Percentiles rank a stretch among this genome's conserved stretches.
Conservation (phyloP, 139 green algal species). For the Pedinophyceae sp. region DNA sequence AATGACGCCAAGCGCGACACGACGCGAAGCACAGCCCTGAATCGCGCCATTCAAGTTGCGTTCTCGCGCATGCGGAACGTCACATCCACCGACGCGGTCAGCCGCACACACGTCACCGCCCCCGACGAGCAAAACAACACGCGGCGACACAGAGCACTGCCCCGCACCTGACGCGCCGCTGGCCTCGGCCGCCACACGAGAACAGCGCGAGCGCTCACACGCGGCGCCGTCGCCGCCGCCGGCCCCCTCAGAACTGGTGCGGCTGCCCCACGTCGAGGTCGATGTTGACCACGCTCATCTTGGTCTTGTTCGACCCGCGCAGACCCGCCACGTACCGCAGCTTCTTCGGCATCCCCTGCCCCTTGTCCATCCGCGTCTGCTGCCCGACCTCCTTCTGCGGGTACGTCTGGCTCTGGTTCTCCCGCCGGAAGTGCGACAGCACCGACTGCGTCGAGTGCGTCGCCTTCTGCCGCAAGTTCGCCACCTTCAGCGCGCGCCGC, state of each 20-base stretch:
- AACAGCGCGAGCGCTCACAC: too few species aligned
- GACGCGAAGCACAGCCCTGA: too few species aligned
- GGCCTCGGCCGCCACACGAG: too few species aligned
- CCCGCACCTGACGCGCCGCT: too few species aligned
- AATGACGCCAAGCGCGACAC: too few species aligned
- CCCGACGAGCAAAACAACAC: too few species aligned
- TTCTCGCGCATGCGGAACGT: too few species aligned
- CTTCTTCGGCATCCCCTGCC: slow-evolving; percentile 45
- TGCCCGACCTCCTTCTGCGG: slow-evolving; percentile 24
- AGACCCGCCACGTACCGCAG: slow-evolving; percentile 44
- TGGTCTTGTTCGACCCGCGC: slow-evolving; percentile 27
- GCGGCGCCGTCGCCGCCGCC: too few species aligned
- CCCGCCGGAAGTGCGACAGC: slow-evolving; percentile 39
- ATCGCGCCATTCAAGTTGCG: too few species aligned
- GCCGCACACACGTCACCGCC: too few species aligned
- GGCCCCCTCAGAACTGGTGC: slow-evolving; percentile 41
- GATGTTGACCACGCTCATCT: slow-evolving; percentile 46
- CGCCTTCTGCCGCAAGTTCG: slow-evolving; percentile 43
- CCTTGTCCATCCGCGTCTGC: slow-evolving; percentile 27
- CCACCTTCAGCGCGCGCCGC: slow-evolving; percentile 24
- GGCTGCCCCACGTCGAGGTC: slow-evolving; percentile 53
- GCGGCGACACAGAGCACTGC: too few species aligned
- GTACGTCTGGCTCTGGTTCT: slow-evolving; percentile 43
- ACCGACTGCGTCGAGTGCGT: slow-evolving; percentile 42
- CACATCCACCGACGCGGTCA: too few species aligned